A percentile compares a stretch with the other conserved stretches of the same genome.
Evolutionary conservation across 192 early-diverging fungal genomes (phyloP).

Genomic region (Mycoemilia scoparia): DNA sequence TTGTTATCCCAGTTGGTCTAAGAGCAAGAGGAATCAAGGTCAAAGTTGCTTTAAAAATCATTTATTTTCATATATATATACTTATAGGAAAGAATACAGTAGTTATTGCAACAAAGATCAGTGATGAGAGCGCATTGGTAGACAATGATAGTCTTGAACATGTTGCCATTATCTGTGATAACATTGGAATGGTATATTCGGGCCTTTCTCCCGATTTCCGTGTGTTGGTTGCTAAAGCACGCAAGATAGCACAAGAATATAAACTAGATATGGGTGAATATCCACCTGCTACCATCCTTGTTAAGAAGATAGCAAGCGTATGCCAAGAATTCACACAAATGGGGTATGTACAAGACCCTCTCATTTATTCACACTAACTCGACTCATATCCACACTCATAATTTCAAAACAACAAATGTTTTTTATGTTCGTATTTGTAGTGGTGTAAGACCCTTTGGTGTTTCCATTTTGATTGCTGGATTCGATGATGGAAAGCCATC

Average conservation of each 20-base stretch:
- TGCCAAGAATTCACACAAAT: slow-evolving; percentile 99
- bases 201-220: slow-evolving; percentile 98
- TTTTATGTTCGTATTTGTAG: no score
- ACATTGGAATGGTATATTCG: slow-evolving; percentile 96
- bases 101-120: slow-evolving; percentile 97
- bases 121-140: slow-evolving; percentile 76
- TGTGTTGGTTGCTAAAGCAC: slow-evolving; percentile 81
- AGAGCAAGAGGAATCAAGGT: slow-evolving; percentile 26
- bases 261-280: slow-evolving; percentile 85
- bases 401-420: no score
- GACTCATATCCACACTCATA: no score
- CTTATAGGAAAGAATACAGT: slow-evolving; percentile 93
- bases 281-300: slow-evolving; percentile 84
- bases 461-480: slow-evolving; percentile 89
- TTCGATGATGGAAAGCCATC: slow-evolving; percentile 80
- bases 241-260: slow-evolving; percentile 94
- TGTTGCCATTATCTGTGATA: slow-evolving; percentile 71
- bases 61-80: slow-evolving; percentile 18
- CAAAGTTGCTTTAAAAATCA: no score
- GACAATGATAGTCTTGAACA: slow-evolving; percentile 87
- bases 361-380: no score
- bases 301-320: slow-evolving; percentile 88
- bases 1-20: slow-evolving; percentile 15
- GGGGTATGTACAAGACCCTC: no score
- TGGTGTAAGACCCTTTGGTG: slow-evolving; percentile 98